These are phyloP conservation scores for Drechslerella coelobrocha DNA, from an alignment of 2,329 filamentous ascomycete species.

Conservation along the genomic window DNA sequence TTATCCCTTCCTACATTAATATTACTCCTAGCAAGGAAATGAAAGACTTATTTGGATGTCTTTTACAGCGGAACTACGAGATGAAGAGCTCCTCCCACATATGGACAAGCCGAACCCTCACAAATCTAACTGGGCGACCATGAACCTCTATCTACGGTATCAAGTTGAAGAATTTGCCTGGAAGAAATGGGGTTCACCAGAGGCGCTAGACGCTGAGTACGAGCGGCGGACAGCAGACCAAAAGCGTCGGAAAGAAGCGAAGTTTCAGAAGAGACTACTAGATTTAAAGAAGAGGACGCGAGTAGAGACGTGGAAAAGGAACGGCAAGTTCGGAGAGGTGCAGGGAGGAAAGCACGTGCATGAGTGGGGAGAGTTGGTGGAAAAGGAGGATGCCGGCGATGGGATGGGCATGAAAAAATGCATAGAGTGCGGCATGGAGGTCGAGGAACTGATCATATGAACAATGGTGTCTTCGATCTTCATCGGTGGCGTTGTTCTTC, in stretches of 20 bases:
- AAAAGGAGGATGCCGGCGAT: constrained; percentile 68
- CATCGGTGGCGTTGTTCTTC: neutral
- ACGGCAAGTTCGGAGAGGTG: constrained; percentile 64
- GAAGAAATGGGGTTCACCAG: constrained; percentile 87
- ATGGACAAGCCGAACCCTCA: constrained; percentile 91
- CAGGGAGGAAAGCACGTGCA: constrained; percentile 78
- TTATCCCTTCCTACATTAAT: constrained; percentile 1
- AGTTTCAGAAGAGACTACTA: constrained; percentile 86
- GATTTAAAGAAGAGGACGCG: constrained; percentile 93
- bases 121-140: constrained; percentile 95
- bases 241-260: constrained; percentile 84
- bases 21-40: neutral
- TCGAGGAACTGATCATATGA: constrained; percentile 75
- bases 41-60: constrained; percentile 1
- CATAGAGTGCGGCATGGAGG: constrained; percentile 76
- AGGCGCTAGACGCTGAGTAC: constrained; percentile 87
- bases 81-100: constrained; percentile 83
- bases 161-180: constrained; percentile 96
- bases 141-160: constrained; percentile 94
- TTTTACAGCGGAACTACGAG: constrained; percentile 78
- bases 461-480: neutral
- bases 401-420: constrained; percentile 79
- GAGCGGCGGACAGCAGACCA: constrained; percentile 78
- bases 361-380: constrained; percentile 78
- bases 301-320: constrained; percentile 84